Evolutionary conservation across 148 eudicot genomes (phyloP), one percentile per base, ranked within the genome.

Genomic region (Limonium bicolor): DNA sequence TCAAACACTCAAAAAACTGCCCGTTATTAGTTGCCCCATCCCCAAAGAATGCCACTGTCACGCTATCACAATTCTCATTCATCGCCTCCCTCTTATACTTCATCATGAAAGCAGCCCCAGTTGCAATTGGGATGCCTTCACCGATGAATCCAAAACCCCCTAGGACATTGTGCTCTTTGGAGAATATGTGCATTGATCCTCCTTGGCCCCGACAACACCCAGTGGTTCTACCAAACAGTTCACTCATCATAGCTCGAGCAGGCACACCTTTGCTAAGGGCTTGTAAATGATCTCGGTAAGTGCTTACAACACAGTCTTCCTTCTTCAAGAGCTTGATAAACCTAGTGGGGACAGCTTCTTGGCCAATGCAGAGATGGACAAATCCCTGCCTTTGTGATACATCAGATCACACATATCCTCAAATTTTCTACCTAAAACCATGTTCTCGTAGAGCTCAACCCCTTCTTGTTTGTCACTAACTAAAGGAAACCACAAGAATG

Each of bases 351-450:
- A 88, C 83, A 3, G 97, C 97, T 59, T 88, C 96, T 63, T 83
- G 94, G 23, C 97, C 97, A 27, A 83, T 83, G 70, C 83, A 88
- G 43, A 87, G 56, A 55, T 82, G 94, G 16, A 82, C 94, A 58
- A 87, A 82, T 24, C 96, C 96, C 82, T 86, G 29, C 96, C 96
- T 33, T 94, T 70, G 60, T 86, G 78, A 42, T 86, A 86, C 96
- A 82, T 86, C 54, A 81, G 96, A 46, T 93, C 96, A 57, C 96
- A 81, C 93, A 86, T 86, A 46, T 86, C 96, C 67, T 86, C 96
- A 39, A 86, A 81, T 17, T 60, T 52, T 68, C 96, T 64, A 28
- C 96, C 96, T 41, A 86, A 58, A 39, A 54, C 29, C 94, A 87
- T 79, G 51, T 87, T 94, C 66, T 87, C 94, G 31, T 76, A 87